Base-by-base conservation (phyloP, 352 stramenopile species). In the Elongisporangium senticosum region DNA sequence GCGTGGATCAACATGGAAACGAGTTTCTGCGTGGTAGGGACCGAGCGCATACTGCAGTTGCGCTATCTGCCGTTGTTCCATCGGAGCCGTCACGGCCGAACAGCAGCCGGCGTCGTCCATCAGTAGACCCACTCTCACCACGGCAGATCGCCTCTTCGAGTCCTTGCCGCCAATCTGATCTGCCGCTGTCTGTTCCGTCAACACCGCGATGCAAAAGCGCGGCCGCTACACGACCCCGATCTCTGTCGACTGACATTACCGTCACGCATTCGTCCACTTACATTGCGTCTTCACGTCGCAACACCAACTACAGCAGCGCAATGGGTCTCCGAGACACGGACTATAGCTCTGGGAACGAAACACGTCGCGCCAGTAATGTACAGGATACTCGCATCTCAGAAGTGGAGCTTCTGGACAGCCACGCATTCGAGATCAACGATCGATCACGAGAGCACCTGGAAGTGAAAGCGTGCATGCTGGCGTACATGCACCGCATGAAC, bases 391-490 rank as follows among this genome's bases (percentile, higher is more conserved):
- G 13, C 17, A 22, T 17, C 7, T 11, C 49, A 15, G 19, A 26
- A 53, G 49, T 26, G 10, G 49, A 53, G 49, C 20, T 8, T 26
- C 22, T 53, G 7, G 49, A 53, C 19, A 53, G 22, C 22, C 17
- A 26, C 39, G 53, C 47, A 10, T 63, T 74, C 7, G 56, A 66
- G 4, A 43, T 82, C 3, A 64, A 85, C 47, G n/a, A 57, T 4
- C 24, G 47, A 4, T 53, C 78, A 17, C 52, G 83, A 26, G 83
- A 87, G 51, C 80, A 87, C 56, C 24, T 89, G 3, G 83, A 93
- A 33, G 67, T 89, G 24, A 86, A 87, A 17, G 74, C 80, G 3
- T 89, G 83, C 55, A 67, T 93, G 51, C 64, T 93, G 3, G 75
- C 80, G 19, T 72, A 87, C 51, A 83, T 72, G 43, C 78, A 89